Conservation (phyloP, 1,284 basidiomycete species). For the Ceratobasidium sp. region DNA sequence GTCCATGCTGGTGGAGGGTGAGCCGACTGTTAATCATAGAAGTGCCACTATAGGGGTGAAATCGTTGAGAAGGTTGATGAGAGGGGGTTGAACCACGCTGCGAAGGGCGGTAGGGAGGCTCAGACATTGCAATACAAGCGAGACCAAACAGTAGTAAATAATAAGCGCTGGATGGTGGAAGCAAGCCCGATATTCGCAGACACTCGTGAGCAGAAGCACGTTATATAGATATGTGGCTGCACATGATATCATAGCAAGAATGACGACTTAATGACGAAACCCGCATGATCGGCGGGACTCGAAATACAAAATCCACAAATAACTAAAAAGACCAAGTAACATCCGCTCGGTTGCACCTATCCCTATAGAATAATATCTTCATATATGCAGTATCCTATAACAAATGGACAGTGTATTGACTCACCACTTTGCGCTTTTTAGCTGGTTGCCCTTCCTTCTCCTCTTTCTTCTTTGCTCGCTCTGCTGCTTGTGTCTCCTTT, state of each 20-base stretch:
- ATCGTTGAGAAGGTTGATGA: not conserved
- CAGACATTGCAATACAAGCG: not conserved
- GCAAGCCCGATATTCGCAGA: too few species aligned
- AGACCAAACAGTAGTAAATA: not conserved
- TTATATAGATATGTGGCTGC: not conserved
- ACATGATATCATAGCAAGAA: not conserved
- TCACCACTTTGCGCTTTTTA: not conserved
- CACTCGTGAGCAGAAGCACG: too few species aligned
- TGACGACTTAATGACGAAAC: not conserved
- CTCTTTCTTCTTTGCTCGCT: constrained; percentile 1
- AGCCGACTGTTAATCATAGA: not conserved
- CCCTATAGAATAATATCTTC: too few species aligned
- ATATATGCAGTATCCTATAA: too few species aligned
- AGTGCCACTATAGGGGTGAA: not conserved
- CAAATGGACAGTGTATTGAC: too few species aligned
- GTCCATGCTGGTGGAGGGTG: too few species aligned
- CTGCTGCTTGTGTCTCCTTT: not conserved
- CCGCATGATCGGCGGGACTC: not conserved
- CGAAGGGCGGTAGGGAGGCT: not conserved
- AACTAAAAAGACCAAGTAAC: too few species aligned
- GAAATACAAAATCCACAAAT: too few species aligned
- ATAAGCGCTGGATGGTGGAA: not conserved
- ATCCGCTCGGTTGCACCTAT: too few species aligned
- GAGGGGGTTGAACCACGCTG: not conserved
- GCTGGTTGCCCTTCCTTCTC: not conserved